phyloP scores from a whole-genome alignment of 129 eudicot species.

The Flaveria ramosissima region DNA sequence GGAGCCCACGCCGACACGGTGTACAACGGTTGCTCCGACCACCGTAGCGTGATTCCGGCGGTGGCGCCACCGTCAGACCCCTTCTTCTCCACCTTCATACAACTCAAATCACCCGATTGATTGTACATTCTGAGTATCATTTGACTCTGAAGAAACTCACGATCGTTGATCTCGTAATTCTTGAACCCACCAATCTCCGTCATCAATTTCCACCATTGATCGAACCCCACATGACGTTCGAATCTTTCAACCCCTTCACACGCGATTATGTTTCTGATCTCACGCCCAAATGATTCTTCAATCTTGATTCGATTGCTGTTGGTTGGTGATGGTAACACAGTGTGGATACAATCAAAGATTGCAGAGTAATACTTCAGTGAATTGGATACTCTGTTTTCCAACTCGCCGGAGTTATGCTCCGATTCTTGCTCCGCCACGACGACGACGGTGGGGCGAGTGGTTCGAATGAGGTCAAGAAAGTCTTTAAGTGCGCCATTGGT shows the following conservation, averaged over 20 bases:
- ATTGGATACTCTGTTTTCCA: slow-evolving; percentile 58
- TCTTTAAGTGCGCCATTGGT: slow-evolving; percentile 52
- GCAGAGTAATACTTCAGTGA: slow-evolving; percentile 77
- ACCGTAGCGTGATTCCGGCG: slow-evolving; percentile 50
- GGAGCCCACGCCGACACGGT: slow-evolving; percentile 78
- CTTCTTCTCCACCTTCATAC: slow-evolving; percentile 49
- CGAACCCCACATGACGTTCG: slow-evolving; percentile 71
- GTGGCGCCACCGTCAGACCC: slow-evolving; percentile 34
- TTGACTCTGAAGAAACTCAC: slow-evolving; percentile 71
- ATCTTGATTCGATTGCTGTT: slow-evolving; percentile 54
- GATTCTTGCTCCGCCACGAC: slow-evolving; percentile 89
- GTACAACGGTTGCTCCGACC: slow-evolving; percentile 83
- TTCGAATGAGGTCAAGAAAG: slow-evolving; percentile 67
- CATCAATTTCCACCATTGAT: slow-evolving; percentile 62
- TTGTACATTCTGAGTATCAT: slow-evolving; percentile 61
- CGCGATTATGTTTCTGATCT: slow-evolving; percentile 74
- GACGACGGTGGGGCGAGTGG: slow-evolving; percentile 64
- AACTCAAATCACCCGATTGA: slow-evolving; percentile 10
- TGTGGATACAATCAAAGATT: slow-evolving; percentile 61
- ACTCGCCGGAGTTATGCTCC: slow-evolving; percentile 48
- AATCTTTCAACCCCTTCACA: slow-evolving; percentile 88
- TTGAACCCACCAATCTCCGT: slow-evolving; percentile 64
- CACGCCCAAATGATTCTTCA: slow-evolving; percentile 77
- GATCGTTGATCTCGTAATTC: slow-evolving; percentile 46
- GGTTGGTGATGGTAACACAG: slow-evolving; percentile 53